These are phyloP conservation scores for Sporothrix curviconia DNA, from an alignment of 2,329 filamentous ascomycete genomes.

Conservation along the genomic window DNA sequence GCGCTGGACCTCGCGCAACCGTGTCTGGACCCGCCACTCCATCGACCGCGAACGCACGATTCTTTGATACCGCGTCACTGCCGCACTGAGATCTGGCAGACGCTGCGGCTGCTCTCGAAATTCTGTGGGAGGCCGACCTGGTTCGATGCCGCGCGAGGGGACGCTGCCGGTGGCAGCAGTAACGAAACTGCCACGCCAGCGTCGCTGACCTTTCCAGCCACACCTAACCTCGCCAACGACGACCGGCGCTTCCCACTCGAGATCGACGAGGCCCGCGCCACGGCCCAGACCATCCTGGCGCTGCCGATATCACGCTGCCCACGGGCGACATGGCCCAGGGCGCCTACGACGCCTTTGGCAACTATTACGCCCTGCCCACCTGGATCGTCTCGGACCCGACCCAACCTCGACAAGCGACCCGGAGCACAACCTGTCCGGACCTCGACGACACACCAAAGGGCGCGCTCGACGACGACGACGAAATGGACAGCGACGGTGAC, in stretches of 20 bases:
- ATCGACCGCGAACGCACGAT: constrained; percentile 65
- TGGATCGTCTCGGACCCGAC: constrained; percentile 62
- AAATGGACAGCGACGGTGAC: neutral
- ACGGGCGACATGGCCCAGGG: constrained; percentile 66
- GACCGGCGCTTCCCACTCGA: constrained; percentile 30
- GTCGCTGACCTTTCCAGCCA: neutral
- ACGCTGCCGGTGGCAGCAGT: neutral
- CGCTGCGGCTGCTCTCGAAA: constrained; percentile 61
- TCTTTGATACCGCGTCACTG: constrained; percentile 88
- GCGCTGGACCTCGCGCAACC: constrained; percentile 59
- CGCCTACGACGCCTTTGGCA: constrained; percentile 64
- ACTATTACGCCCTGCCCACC: constrained; percentile 62
- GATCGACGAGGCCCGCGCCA: constrained; percentile 43
- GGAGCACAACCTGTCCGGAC: constrained; percentile 14
- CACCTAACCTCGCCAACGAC: neutral
- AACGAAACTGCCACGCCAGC: neutral
- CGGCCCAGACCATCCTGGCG: constrained; percentile 74
- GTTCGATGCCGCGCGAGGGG: neutral
- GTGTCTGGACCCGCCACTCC: constrained; percentile 62
- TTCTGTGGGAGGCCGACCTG: constrained; percentile 51
- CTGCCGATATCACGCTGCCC: constrained; percentile 67
- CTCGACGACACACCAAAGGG: constrained; percentile 24
- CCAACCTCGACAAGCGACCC: constrained; percentile 40
- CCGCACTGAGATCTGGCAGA: constrained; percentile 71
- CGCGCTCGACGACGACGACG: constrained; percentile 18